Percentiles rank a stretch among this genome's conserved stretches.
Evolutionary conservation across 1,284 basidiomycete genomes (phyloP).

Genomic region (Marasmius oreades): DNA sequence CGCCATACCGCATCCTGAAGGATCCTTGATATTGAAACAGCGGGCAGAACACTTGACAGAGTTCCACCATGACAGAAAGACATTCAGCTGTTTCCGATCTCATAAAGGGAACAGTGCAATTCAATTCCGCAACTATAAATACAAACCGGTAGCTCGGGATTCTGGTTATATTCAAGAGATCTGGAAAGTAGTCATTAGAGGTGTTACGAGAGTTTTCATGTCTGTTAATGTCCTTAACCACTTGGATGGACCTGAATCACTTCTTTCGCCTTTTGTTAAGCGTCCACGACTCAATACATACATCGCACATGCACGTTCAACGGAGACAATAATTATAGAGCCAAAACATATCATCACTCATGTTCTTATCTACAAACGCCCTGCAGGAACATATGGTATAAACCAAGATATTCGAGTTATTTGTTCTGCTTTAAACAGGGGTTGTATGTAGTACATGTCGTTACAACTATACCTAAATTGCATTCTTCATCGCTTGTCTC

Average conservation of each 20-base stretch:
- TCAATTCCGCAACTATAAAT: constrained; percentile 10
- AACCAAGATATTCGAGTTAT: constrained; percentile 5
- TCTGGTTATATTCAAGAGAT: constrained; percentile 16
- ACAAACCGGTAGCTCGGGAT: background rate
- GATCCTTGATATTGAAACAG: background rate
- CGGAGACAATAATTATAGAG: constrained; percentile 12
- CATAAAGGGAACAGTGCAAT: constrained; percentile 13
- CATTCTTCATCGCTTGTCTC: background rate
- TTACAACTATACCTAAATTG: background rate
- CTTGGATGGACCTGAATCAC: background rate
- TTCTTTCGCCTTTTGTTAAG: constrained; percentile 2
- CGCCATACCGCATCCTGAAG: background rate
- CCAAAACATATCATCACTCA: constrained; percentile 16
- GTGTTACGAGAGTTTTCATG: constrained; percentile 10
- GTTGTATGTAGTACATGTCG: background rate
- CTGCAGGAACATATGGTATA: constrained; percentile 9
- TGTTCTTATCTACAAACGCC: constrained; percentile 10
- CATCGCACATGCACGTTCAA: constrained; percentile 5
- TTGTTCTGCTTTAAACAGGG: constrained; percentile 14
- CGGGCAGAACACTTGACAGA: background rate
- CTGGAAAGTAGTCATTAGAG: constrained; percentile 12
- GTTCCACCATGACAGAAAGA: background rate
- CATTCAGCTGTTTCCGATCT: constrained; percentile 4
- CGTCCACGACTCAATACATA: background rate
- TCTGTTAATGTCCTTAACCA: constrained; percentile 7